phyloP scores from a whole-genome alignment of 306 rosid genomes.

The Fragaria ananassa region DNA sequence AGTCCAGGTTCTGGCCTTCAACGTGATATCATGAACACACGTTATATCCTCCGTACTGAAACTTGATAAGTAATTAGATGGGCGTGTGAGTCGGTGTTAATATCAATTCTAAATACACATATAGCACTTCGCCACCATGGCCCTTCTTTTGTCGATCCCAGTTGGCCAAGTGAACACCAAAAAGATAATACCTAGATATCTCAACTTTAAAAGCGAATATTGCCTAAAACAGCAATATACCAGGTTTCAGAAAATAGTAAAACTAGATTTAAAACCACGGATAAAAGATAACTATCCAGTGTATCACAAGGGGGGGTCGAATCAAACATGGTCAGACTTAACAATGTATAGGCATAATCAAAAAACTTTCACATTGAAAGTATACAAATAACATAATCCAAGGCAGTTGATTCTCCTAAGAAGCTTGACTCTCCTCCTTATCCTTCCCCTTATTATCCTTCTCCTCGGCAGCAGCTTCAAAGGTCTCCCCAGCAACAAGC shows the following conservation, averaged over 20 bases:
- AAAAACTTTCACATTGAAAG: slow-evolving; percentile 28
- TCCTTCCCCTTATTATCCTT: slow-evolving; percentile 24
- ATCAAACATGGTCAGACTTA: slow-evolving; percentile 20
- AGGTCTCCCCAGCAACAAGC: slow-evolving; percentile 82
- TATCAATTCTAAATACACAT: neutral
- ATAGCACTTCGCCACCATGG: too few relatives aligned
- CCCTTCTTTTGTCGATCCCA: too few relatives aligned
- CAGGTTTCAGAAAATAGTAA: neutral
- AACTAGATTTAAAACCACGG: neutral
- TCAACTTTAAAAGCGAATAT: too few relatives aligned
- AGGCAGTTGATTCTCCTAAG: slow-evolving; percentile 37
- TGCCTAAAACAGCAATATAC: neutral
- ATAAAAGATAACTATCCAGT: slow-evolving; percentile 19
- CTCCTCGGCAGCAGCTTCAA: slow-evolving; percentile 88
- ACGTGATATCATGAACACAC: neutral
- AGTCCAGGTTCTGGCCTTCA: neutral
- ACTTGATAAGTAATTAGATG: neutral
- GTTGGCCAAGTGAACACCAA: too few relatives aligned
- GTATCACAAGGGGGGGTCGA: slow-evolving; percentile 12
- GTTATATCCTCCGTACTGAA: neutral
- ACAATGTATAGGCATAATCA: slow-evolving; percentile 14
- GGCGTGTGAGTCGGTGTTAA: neutral
- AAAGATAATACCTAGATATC: too few relatives aligned
- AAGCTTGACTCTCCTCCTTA: slow-evolving; percentile 38
- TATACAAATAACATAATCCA: slow-evolving; percentile 42